Conservation (phyloP, 805 yeast genomes). For the Candida maltosa region DNA sequence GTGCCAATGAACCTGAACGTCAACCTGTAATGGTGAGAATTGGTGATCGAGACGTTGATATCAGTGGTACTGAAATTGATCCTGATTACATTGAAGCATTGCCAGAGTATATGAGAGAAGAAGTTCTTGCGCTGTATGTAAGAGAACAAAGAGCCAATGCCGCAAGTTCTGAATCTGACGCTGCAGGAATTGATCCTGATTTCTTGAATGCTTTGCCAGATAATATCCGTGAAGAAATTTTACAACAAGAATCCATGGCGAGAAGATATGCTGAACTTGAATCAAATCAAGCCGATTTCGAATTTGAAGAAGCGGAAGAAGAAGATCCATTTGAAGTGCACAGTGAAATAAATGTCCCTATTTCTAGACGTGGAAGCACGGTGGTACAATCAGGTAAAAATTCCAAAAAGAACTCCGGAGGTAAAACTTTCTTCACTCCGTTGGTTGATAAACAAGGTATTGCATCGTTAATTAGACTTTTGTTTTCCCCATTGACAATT, state of each 20-base stretch:
- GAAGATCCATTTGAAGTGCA: too few species aligned
- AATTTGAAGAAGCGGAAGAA: conserved; percentile 14
- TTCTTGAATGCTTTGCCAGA: conserved; percentile 81
- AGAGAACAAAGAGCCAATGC: conserved; percentile 69
- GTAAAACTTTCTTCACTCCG: conserved; percentile 50
- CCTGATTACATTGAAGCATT: conserved; percentile 86
- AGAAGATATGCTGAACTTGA: conserved; percentile 31
- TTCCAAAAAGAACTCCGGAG: conserved; percentile 6
- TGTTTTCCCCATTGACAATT: conserved; percentile 70
- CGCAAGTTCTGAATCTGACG: conserved; percentile 35
- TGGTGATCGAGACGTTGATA: conserved; percentile 77
- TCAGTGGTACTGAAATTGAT: conserved; percentile 87
- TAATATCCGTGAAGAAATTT: conserved; percentile 56
- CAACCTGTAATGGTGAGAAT: conserved; percentile 67
- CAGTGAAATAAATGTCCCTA: not conserved
- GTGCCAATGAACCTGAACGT: conserved; percentile 13
- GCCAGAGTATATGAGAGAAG: conserved; percentile 91
- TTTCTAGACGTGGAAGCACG: conserved; percentile 12
- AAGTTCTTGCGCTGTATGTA: conserved; percentile 82
- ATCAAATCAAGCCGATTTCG: conserved; percentile 18
- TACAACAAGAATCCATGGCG: conserved; percentile 53
- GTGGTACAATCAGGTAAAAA: not conserved
- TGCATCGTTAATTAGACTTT: conserved; percentile 64
- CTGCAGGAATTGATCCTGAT: conserved; percentile 73
- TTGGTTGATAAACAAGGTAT: conserved; percentile 74